Percentiles rank a stretch among this genome's conserved stretches.
phyloP scores from a whole-genome alignment of 345 rosid species.

The Pugionium dolabratum region DNA sequence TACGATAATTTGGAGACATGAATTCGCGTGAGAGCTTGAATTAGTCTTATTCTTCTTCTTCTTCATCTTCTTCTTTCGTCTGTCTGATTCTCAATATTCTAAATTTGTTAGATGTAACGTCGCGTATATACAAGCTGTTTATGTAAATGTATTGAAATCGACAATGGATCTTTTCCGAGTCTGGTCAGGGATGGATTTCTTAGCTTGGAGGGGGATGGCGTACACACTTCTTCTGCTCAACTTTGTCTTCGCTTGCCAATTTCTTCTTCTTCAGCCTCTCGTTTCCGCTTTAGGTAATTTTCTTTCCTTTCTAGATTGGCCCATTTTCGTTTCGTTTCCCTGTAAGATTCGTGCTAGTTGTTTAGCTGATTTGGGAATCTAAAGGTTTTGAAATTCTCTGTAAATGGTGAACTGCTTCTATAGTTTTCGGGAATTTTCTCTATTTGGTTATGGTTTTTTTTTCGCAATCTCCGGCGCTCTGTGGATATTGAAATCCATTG shows the following conservation, averaged over 20 bases:
- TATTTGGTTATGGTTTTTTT: conserved; percentile 6
- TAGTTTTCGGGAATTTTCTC: background rate
- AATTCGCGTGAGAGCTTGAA: conserved; percentile 13
- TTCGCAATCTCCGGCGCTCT: background rate
- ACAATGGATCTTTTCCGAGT: conserved; percentile 46
- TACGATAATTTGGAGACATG: too few species aligned
- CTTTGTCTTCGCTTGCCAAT: conserved; percentile 78
- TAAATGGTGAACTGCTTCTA: background rate
- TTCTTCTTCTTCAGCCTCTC: conserved; percentile 87
- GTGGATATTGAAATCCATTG: background rate
- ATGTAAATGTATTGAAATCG: conserved; percentile 30
- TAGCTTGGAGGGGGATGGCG: conserved; percentile 77
- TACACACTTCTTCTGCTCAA: conserved; percentile 62
- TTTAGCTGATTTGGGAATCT: conserved; percentile 32
- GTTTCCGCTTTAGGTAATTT: conserved; percentile 75
- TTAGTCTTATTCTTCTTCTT: conserved; percentile 15
- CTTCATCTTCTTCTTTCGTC: background rate
- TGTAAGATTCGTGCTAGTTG: background rate
- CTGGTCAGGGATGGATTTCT: conserved; percentile 51
- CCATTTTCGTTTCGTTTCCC: background rate
- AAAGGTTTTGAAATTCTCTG: background rate
- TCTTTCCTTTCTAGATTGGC: background rate
- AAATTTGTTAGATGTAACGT: conserved; percentile 5
- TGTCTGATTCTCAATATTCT: background rate
- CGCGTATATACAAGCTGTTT: background rate